Conservation (phyloP, 129 eudicot genomes). For the Arctium lappa region DNA sequence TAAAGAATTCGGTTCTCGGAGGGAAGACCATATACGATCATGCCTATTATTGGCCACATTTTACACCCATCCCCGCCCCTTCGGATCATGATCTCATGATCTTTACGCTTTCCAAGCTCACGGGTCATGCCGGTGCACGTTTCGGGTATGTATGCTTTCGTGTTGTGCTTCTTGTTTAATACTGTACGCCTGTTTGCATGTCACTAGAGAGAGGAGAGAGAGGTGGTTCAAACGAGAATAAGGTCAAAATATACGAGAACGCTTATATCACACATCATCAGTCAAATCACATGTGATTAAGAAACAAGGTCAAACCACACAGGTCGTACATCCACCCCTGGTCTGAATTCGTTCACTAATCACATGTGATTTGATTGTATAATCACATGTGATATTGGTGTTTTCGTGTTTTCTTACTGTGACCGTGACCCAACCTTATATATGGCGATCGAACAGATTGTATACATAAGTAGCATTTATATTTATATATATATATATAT, state of each 20-base stretch:
- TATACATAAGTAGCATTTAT: neutral
- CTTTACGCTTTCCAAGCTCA: constrained; percentile 64
- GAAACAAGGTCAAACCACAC: no score
- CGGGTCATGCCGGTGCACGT: constrained; percentile 74
- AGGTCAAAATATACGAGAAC: no score
- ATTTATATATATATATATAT: neutral
- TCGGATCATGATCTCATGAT: constrained; percentile 66
- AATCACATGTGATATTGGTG: neutral
- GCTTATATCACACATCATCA: no score
- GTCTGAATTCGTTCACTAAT: neutral
- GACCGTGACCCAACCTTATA: neutral
- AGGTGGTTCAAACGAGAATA: no score
- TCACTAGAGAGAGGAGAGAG: no score
- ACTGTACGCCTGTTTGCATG: neutral
- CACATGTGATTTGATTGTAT: neutral
- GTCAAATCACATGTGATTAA: no score
- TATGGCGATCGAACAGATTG: neutral
- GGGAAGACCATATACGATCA: constrained; percentile 50
- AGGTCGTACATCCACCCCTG: no score
- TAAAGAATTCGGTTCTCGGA: constrained; percentile 42
- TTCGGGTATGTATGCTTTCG: constrained; percentile 43
- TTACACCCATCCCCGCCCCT: constrained; percentile 53
- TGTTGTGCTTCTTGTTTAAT: neutral
- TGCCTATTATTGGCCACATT: constrained; percentile 77
- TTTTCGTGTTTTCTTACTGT: no score